Base-by-base conservation (phyloP, 106 monocot species). In the Phalaenopsis equestris region DNA sequence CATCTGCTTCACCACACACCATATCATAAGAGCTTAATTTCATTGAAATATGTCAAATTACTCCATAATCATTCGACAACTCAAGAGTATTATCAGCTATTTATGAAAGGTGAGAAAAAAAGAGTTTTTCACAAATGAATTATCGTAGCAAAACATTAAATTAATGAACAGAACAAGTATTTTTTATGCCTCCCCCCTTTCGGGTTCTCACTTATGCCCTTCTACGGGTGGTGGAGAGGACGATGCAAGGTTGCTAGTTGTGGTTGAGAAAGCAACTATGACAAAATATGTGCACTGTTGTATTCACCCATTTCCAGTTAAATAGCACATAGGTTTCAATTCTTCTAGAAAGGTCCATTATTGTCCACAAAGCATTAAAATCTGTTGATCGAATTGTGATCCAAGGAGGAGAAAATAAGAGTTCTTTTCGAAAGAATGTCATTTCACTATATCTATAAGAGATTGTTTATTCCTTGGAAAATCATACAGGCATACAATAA, bases 1-100 rank as follows among this genome's bases (percentile, higher is more conserved):
- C 95, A 99, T 93, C 98, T 99, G 88, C 42, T 48, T 38, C 7
- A 75, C 23, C 24, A 48, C 1, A 24, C 4, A 8, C 24, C 16
- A 56, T 23, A 64, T 39, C 38, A 47, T 30, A 57, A 67, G 55
- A 12, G 75, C 64, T 24, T 6, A 45, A 45, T 45, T 45, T 6
- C 9, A 65, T 52, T 52, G 10, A 52, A 52, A 52, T 52, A 52
- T 52, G 52, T 15, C 64, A 24, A 65, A 65, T 21, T 65, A 65
- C 64, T 8, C 7, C 4, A 70, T 39, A 39, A 39, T 4, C 14
- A 70, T 39, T 70, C n/a, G 12, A 68, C 23, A 70, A 70, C 39
- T 39, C 8, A 70, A 38, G 70, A 70, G 39, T 39, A 15, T 70
- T 70, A 70, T 70, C 36, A 39, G 6, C 1, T 24, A 64, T 64